Evolutionary conservation across 2,329 filamentous ascomycete species (phyloP), one percentile per base, ranked within the genome.

Genomic region (Ophiostoma angusticollis): DNA sequence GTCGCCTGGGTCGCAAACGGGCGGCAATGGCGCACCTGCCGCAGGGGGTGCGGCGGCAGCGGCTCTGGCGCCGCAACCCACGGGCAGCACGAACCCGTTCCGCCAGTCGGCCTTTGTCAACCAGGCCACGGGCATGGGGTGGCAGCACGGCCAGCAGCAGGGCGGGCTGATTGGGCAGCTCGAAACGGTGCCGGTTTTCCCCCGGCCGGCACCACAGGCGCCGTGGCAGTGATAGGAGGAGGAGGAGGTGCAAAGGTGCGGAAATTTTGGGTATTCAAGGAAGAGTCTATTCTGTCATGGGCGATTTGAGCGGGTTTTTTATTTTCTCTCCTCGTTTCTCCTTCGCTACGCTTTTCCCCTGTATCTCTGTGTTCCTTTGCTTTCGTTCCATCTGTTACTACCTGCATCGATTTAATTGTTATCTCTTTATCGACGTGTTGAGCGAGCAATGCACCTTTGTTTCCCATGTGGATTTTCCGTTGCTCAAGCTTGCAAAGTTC

Each of bases 31-130:
- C 87, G 85, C 5, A 13, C n/a, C 9, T 30, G 36, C 6, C 28
- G 29, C 1, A 16, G 37, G n/a, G 19, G 23, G n/a, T n/a, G n/a
- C n/a, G n/a, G n/a, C n/a, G 34, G 62, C 60, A 16, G 59, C 60
- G 24, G 59, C 58, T 9, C 61, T 91, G 5, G 70, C 71, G 38
- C 75, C 85, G 2, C 85, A 89, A 52, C 72, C 80, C 2, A 95
- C 87, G 0, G 87, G 86, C 8, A 85, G 75, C 52, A 95, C 87
- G 2, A 98, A 98, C 52, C 91, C 91, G 1, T 96, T 96, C 70
- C 74, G 91, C 13, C 86, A 96, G 54, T 84, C 82, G 32, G 77
- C 80, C 4, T 93, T 95, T 57, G 79, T 93, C 37, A 91, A 93
- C 54, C 86, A 93, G 52, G 70, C 78, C 46, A 93, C 86, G 0